Conservation (phyloP, 352 stramenopile species). For the Phytophthora pseudosyringae region DNA sequence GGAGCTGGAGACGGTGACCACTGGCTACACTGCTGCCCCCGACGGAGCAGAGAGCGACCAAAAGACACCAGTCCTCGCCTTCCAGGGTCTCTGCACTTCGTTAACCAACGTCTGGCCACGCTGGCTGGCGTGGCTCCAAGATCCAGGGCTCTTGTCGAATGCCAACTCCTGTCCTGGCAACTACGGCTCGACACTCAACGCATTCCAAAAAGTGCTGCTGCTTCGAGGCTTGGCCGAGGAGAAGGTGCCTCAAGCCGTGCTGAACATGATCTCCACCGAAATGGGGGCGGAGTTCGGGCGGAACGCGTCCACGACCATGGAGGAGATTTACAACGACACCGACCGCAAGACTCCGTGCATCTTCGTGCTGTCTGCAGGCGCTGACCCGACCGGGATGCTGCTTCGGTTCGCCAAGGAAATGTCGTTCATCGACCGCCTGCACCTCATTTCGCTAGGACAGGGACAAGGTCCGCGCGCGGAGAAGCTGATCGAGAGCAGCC, state of each 20-base stretch:
- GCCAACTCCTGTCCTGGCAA: slow-evolving; percentile 46
- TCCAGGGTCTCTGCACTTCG: slow-evolving; percentile 72
- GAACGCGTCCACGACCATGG: slow-evolving; percentile 87
- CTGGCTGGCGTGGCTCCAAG: slow-evolving; percentile 69
- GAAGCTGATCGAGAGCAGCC: slow-evolving; percentile 88
- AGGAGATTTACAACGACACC: slow-evolving; percentile 93
- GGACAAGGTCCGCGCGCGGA: slow-evolving; percentile 92
- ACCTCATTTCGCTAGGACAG: slow-evolving; percentile 94
- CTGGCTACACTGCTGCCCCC: slow-evolving; percentile 18
- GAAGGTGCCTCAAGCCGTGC: slow-evolving; percentile 87
- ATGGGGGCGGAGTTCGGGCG: slow-evolving; percentile 91
- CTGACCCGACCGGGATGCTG: slow-evolving; percentile 93
- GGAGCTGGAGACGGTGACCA: slow-evolving; percentile 74
- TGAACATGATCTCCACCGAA: slow-evolving; percentile 86
- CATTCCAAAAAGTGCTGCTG: slow-evolving; percentile 82
- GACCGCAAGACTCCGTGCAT: slow-evolving; percentile 94
- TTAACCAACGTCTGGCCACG: slow-evolving; percentile 61
- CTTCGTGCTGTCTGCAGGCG: slow-evolving; percentile 92
- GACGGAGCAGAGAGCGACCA: slow-evolving; percentile 3
- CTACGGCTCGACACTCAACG: slow-evolving; percentile 49
- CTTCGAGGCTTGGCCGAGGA: slow-evolving; percentile 89
- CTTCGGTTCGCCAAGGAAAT: slow-evolving; percentile 93
- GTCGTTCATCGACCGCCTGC: slow-evolving; percentile 86
- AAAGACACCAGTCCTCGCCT: slow-evolving; percentile 40
- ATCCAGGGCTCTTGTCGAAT: slow-evolving; percentile 47